Conservation (phyloP, 306 rosid genomes). For the Vigna angularis region DNA sequence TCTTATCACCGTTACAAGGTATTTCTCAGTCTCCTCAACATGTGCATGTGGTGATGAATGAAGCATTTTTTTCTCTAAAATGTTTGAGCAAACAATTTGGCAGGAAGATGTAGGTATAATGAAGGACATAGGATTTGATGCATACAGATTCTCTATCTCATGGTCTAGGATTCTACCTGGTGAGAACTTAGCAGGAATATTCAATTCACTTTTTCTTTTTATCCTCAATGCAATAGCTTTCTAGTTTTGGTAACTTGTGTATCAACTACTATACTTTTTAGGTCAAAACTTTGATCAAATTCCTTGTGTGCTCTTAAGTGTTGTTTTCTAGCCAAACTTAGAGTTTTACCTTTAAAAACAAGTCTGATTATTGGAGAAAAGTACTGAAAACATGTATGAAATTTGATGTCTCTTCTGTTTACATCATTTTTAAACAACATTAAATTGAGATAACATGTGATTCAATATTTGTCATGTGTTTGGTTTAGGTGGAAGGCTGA, state of each 20-base stretch:
- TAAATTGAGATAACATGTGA: slow-evolving; percentile 1
- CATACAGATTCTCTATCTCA: slow-evolving; percentile 65
- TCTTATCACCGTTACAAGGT: slow-evolving; percentile 61
- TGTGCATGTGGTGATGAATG: neutral
- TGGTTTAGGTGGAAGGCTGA: slow-evolving; percentile 56
- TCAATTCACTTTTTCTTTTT: neutral
- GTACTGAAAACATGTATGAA: no score
- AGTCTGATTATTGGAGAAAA: no score
- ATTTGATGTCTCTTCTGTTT: no score
- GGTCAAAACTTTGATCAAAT: no score
- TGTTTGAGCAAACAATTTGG: slow-evolving; percentile 33
- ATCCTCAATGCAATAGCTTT: neutral
- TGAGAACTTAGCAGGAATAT: slow-evolving; percentile 42
- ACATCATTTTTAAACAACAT: neutral
- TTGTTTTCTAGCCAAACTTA: no score
- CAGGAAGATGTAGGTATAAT: slow-evolving; percentile 53
- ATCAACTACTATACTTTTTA: neutral
- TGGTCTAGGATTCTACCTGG: slow-evolving; percentile 65
- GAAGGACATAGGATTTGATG: slow-evolving; percentile 55
- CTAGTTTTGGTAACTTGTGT: slow-evolving; percentile 5
- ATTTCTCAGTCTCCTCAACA: neutral
- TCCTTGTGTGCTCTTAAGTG: no score
- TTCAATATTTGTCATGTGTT: neutral
- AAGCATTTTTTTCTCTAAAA: neutral
- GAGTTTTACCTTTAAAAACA: no score